Percentiles rank a stretch among this genome's conserved stretches.
These are phyloP conservation scores for Corinectria fuckeliana DNA, from an alignment of 2,329 filamentous ascomycete species.

Conservation along the genomic window DNA sequence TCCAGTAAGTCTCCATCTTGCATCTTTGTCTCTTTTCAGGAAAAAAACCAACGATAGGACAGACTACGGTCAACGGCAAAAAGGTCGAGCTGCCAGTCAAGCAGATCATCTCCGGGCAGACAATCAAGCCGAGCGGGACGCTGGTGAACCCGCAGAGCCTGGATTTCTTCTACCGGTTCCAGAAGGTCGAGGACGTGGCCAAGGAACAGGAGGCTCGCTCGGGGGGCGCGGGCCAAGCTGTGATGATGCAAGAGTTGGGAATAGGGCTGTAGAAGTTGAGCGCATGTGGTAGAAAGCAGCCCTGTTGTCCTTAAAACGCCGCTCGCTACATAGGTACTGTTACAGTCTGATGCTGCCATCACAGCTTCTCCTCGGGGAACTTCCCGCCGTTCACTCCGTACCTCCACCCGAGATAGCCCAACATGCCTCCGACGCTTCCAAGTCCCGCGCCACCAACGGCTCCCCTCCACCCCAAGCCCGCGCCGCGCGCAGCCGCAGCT, in stretches of 20 bases:
- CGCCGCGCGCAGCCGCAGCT: slow-evolving; percentile 36
- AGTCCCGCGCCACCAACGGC: slow-evolving; percentile 52
- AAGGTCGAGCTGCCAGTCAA: slow-evolving; percentile 87
- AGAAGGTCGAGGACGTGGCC: slow-evolving; percentile 44
- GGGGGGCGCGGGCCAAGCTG: slow-evolving; percentile 39
- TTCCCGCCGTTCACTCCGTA: slow-evolving; percentile 55
- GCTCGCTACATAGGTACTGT: neutral
- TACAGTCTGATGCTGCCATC: slow-evolving; percentile 2
- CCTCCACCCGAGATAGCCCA: slow-evolving; percentile 57
- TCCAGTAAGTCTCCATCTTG: slow-evolving; percentile 62
- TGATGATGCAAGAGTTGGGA: neutral
- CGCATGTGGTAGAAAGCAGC: neutral
- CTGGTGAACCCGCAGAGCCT: slow-evolving; percentile 78
- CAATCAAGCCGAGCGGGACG: slow-evolving; percentile 77
- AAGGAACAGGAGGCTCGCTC: slow-evolving; percentile 23
- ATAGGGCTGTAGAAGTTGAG: neutral
- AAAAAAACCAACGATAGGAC: slow-evolving; percentile 19
- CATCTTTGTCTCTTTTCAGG: neutral
- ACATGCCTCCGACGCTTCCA: slow-evolving; percentile 57
- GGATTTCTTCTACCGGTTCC: slow-evolving; percentile 79
- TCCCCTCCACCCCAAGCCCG: slow-evolving; percentile 46
- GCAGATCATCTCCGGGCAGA: slow-evolving; percentile 79
- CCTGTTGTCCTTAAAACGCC: neutral
- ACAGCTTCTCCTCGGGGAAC: slow-evolving; percentile 40
- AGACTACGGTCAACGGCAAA: slow-evolving; percentile 84